Conservation (phyloP, 768 basidiomycete species). For the Suillus decipiens region DNA sequence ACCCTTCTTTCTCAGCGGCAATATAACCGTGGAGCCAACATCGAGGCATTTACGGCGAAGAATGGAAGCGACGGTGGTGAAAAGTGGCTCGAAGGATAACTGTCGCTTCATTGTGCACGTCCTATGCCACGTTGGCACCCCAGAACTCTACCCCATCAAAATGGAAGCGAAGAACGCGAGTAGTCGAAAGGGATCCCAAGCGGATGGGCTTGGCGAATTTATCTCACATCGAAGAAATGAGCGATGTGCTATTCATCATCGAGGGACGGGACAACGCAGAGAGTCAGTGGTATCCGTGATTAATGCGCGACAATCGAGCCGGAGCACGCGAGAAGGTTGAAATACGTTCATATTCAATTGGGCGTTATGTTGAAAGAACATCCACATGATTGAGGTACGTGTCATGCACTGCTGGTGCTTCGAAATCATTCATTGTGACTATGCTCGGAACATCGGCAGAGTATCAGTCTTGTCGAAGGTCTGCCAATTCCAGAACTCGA, state of each 20-base stretch:
- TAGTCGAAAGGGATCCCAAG: no score
- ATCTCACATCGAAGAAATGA: not conserved
- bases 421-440: not conserved
- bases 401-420: not conserved
- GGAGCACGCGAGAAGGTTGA: not conserved
- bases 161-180: not conserved
- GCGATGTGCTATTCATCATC: not conserved
- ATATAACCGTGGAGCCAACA: not conserved
- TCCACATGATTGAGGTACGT: not conserved
- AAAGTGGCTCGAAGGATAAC: not conserved
- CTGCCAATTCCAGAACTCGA: not conserved
- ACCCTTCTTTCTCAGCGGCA: not conserved
- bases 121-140: slow-evolving; percentile 5
- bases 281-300: not conserved
- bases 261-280: not conserved
- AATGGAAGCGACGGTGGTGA: slow-evolving; percentile 4
- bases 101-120: not conserved
- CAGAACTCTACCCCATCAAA: not conserved
- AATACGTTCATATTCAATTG: not conserved
- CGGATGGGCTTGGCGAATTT: not conserved
- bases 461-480: not conserved
- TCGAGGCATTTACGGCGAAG: not conserved
- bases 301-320: not conserved
- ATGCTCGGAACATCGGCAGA: not conserved
- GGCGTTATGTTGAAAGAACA: not conserved